These are phyloP conservation scores for Colletotrichum navitas DNA, from an alignment of 2,329 filamentous ascomycete species.

Conservation along the genomic window DNA sequence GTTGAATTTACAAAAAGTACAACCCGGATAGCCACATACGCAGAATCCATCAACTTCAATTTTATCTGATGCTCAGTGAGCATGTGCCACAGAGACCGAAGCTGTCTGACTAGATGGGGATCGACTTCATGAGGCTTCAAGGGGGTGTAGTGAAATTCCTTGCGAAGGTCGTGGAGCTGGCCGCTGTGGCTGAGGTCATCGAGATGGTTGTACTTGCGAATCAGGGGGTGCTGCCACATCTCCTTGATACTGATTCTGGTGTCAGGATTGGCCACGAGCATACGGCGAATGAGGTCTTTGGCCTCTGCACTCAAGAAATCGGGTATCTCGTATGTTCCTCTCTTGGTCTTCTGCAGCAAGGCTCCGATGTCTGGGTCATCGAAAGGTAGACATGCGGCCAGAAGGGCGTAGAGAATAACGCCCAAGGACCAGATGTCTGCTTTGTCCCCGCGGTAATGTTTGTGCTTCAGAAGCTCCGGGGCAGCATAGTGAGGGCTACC, in stretches of 20 bases:
- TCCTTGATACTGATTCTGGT: slow-evolving; percentile 82
- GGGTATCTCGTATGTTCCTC: slow-evolving; percentile 72
- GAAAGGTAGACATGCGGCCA: slow-evolving; percentile 88
- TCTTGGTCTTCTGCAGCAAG: slow-evolving; percentile 72
- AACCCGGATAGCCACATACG: slow-evolving; percentile 16
- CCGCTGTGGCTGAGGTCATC: slow-evolving; percentile 72
- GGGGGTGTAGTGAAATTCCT: slow-evolving; percentile 71
- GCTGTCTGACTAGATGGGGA: slow-evolving; percentile 82
- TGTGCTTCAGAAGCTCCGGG: slow-evolving; percentile 86
- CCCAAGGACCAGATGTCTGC: slow-evolving; percentile 97
- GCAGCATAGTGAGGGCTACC: slow-evolving; percentile 98
- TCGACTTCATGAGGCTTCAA: slow-evolving; percentile 78
- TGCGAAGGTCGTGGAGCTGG: slow-evolving; percentile 68
- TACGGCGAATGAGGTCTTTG: slow-evolving; percentile 81
- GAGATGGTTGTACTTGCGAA: slow-evolving; percentile 84
- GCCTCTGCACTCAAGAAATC: slow-evolving; percentile 75
- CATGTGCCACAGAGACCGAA: slow-evolving; percentile 92
- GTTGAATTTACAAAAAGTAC: slow-evolving; percentile 17
- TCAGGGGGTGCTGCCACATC: slow-evolving; percentile 89
- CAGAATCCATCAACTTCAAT: slow-evolving; percentile 66
- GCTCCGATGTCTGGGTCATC: slow-evolving; percentile 73
- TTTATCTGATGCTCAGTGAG: slow-evolving; percentile 80
- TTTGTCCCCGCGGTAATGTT: slow-evolving; percentile 83
- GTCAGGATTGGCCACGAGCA: slow-evolving; percentile 83
- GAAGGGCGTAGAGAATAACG: slow-evolving; percentile 88